A percentile compares a stretch with the other conserved stretches of the same genome.
Conservation (phyloP, 257 asterid genomes). For the Eucommia ulmoides region DNA sequence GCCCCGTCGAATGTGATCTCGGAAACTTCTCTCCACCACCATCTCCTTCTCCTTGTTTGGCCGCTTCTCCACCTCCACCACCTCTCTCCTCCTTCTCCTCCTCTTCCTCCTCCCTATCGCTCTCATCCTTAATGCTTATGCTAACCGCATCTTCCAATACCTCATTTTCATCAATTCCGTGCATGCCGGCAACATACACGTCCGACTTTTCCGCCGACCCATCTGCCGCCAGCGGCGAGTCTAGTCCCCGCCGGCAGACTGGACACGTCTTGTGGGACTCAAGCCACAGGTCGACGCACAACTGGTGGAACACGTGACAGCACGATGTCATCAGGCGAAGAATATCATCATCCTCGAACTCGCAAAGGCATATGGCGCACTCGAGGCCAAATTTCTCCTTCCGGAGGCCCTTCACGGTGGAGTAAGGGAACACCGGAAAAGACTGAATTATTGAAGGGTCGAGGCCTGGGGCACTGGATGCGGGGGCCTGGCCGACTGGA, state of each 20-base stretch:
- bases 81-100: not conserved
- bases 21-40: not conserved
- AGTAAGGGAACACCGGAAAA: constrained; percentile 61
- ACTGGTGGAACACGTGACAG: constrained; percentile 80
- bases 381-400: constrained; percentile 65
- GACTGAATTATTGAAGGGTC: constrained; percentile 46
- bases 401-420: constrained; percentile 49
- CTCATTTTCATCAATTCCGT: not conserved
- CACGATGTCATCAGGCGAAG: constrained; percentile 64
- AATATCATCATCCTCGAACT: constrained; percentile 39
- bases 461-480: constrained; percentile 28
- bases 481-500: constrained; percentile 16
- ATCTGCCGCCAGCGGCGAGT: constrained; percentile 1
- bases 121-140: not conserved
- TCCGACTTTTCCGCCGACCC: constrained; percentile 30
- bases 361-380: constrained; percentile 82
- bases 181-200: not conserved
- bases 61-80: not conserved
- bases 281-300: constrained; percentile 87
- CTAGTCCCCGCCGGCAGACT: constrained; percentile 62
- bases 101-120: not conserved
- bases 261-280: constrained; percentile 83
- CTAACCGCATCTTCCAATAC: not conserved
- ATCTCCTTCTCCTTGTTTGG: not conserved
- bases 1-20: constrained; percentile 1